Base-by-base conservation (phyloP, 768 basidiomycete species). In the Podaxis rugospora region DNA sequence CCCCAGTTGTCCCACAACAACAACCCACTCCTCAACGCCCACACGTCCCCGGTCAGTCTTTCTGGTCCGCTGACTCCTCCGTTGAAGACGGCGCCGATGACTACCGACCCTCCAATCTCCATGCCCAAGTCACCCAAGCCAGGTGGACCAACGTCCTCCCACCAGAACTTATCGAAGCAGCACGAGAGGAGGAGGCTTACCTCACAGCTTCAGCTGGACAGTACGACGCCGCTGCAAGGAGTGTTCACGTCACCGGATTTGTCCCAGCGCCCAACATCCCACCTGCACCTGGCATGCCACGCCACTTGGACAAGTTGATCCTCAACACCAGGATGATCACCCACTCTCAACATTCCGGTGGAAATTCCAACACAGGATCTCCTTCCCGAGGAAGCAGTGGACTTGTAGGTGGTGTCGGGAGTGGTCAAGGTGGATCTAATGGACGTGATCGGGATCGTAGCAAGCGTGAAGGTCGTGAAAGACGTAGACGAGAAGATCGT, bases 291-390 rank as follows among this genome's bases (percentile, higher is more conserved):
- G 78, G 82, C 1, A 80, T 98, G 47, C 97, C 97, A 0, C 78
- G 95, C 1, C 93, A 98, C 68, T 78, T 99, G 44, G 95, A 98
- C 69, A 95, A 94, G 68, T 87, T 97, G 52, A 97, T 98, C 61
- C 75, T 99, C 63, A 98, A 98, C 67, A 68, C 80, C 65, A 65
- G 73, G 62, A 74, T 74, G 46, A 73, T 64, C 23, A 62, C 63
- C 57, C 70, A 66, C 63, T 74, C 64, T 4, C 56, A 54, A 40
- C 54, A 51, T 28, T 57, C 58, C 4, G 44, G 62, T 23, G 58
- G 54, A 27, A 60, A 54, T 16, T 57, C 57, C 1, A 50, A 49
- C 23, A 39, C 57, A 11, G 57, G 57, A 2, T 57, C 57, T 21
- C 57, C 57, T 23, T 36, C 57, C 9, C 46, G 57, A 49, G 46